A percentile compares a stretch with the other conserved stretches of the same genome.
Evolutionary conservation across 225 moss, liverwort and hornwort species (phyloP).

Genomic region (Sphagnum contortum): DNA sequence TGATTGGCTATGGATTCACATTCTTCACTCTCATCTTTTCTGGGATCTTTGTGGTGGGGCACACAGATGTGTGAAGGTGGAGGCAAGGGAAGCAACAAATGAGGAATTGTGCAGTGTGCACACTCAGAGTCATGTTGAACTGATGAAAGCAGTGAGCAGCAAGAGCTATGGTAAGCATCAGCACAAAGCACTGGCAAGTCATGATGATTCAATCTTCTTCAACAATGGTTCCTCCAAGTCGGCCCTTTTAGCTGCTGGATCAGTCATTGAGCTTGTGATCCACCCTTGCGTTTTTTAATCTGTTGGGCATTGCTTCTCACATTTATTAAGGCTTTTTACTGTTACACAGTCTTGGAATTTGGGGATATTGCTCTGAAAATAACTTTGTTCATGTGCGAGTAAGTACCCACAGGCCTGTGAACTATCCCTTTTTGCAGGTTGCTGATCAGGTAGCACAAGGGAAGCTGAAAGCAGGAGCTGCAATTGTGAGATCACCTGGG

Average conservation of each 20-base stretch:
- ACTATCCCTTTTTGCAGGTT: background rate
- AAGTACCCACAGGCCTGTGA: no score
- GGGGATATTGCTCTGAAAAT: no score
- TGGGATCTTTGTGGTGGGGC: no score
- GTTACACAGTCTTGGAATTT: no score
- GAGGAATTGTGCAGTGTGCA: slow-evolving; percentile 41
- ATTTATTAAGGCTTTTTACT: no score
- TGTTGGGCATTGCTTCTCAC: no score
- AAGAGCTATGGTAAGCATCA: slow-evolving; percentile 19
- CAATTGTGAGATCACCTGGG: slow-evolving; percentile 46
- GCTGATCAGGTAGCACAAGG: slow-evolving; percentile 44
- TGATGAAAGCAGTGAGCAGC: slow-evolving; percentile 25
- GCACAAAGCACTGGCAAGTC: slow-evolving; percentile 15
- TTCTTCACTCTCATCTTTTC: no score
- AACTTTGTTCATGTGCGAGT: no score
- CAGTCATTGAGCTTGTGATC: slow-evolving; percentile 36
- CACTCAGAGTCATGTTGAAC: slow-evolving; percentile 27
- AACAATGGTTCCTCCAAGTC: slow-evolving; percentile 36
- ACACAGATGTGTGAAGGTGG: slow-evolving; percentile 28
- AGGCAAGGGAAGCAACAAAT: slow-evolving; percentile 34
- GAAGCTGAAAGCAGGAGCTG: slow-evolving; percentile 42
- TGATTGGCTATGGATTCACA: no score
- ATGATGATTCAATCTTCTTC: slow-evolving; percentile 50
- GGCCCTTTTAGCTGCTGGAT: slow-evolving; percentile 48
- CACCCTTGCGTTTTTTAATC: background rate